Evolutionary conservation across 768 basidiomycete species (phyloP).

Genomic region (Calvatia gigantea): DNA sequence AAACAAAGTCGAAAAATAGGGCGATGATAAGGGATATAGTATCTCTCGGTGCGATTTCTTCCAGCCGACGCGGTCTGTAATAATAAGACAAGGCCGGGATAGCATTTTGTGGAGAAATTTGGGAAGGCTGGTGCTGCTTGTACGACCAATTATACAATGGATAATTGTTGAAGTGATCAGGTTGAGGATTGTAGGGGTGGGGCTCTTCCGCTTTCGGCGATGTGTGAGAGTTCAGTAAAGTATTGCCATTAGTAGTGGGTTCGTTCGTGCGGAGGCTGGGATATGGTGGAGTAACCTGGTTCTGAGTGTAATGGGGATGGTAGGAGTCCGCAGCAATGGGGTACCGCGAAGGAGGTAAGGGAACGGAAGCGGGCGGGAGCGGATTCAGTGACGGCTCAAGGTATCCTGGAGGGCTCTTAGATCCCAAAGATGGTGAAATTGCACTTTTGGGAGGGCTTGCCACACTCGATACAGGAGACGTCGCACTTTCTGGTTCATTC

Average conservation of each 20-base stretch:
- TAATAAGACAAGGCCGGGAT: constrained; percentile 69
- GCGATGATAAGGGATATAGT: constrained; percentile 79
- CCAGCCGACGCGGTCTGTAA: constrained; percentile 72
- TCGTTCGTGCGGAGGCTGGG: constrained; percentile 37
- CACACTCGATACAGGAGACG: constrained; percentile 45
- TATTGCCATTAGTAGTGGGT: constrained; percentile 27
- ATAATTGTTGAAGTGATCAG: constrained; percentile 60
- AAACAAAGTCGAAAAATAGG: constrained; percentile 92
- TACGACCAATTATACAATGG: constrained; percentile 70
- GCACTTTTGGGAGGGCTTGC: constrained; percentile 47
- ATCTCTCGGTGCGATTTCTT: constrained; percentile 79
- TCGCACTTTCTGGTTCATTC: constrained; percentile 36
- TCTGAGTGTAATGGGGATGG: constrained; percentile 50
- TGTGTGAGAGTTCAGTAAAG: constrained; percentile 25
- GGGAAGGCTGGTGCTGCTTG: constrained; percentile 53
- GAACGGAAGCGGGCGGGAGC: constrained; percentile 29
- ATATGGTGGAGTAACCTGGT: constrained; percentile 34
- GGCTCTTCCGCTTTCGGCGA: constrained; percentile 45
- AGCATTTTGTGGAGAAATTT: constrained; percentile 40
- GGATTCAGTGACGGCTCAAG: constrained; percentile 47
- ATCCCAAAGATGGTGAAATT: constrained; percentile 41
- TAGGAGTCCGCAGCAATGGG: constrained; percentile 68
- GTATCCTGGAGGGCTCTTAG: constrained; percentile 47
- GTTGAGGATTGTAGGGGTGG: constrained; percentile 32
- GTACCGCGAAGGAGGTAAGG: constrained; percentile 65